Percentiles rank a stretch among this genome's conserved stretches.
These are phyloP conservation scores for Lasiodiplodia sp. DNA, from an alignment of 2,329 filamentous ascomycete genomes.

Conservation along the genomic window DNA sequence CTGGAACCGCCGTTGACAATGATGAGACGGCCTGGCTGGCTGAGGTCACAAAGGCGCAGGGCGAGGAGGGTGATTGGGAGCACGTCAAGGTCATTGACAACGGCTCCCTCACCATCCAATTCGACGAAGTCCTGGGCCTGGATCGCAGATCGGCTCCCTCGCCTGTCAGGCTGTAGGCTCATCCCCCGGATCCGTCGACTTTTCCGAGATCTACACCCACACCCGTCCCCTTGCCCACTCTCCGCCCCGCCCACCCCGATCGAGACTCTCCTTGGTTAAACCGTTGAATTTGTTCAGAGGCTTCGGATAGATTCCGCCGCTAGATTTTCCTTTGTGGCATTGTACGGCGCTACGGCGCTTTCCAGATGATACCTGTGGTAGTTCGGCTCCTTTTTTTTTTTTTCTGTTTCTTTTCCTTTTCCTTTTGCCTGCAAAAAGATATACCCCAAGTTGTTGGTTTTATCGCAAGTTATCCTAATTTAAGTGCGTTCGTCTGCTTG, in stretches of 20 bases:
- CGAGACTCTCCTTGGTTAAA: slow-evolving; percentile 11
- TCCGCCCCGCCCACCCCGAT: neutral
- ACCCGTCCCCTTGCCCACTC: slow-evolving; percentile 6
- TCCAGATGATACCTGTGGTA: slow-evolving; percentile 12
- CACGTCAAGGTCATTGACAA: slow-evolving; percentile 42
- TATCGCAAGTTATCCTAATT: neutral
- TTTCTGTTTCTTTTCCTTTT: neutral
- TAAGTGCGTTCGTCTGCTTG: neutral
- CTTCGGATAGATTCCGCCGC: slow-evolving; percentile 8
- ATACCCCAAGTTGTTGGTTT: slow-evolving; percentile 14
- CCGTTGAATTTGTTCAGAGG: neutral
- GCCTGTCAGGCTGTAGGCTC: slow-evolving; percentile 16
- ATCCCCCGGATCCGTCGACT: slow-evolving; percentile 8
- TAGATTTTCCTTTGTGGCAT: slow-evolving; percentile 23
- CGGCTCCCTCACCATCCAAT: slow-evolving; percentile 48
- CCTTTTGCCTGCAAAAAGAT: neutral
- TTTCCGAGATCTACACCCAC: slow-evolving; percentile 3
- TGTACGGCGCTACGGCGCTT: slow-evolving; percentile 9
- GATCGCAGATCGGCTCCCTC: slow-evolving; percentile 32
- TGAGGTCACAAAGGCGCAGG: slow-evolving; percentile 39
- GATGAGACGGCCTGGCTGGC: slow-evolving; percentile 33
- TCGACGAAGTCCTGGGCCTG: slow-evolving; percentile 41
- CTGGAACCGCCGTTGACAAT: slow-evolving; percentile 23
- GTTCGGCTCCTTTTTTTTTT: neutral
- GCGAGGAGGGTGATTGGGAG: slow-evolving; percentile 41